Conservation (phyloP, 768 basidiomycete species). For the Auricularia heimuer region DNA sequence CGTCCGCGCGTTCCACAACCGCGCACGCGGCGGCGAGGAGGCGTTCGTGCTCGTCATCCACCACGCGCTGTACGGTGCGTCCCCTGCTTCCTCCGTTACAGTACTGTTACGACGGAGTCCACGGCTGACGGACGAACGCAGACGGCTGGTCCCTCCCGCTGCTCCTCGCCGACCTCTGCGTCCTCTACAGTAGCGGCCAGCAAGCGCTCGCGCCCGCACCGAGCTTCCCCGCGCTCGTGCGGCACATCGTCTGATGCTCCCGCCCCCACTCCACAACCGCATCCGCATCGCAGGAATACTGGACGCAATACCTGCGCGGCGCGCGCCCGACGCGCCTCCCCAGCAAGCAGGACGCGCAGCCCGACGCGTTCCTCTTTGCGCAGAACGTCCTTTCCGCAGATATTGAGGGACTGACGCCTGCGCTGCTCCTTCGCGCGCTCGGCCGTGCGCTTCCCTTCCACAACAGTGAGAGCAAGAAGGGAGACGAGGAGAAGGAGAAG, state of each 20-base stretch:
- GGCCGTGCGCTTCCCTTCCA: not conserved
- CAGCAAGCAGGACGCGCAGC: not conserved
- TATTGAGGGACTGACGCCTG: not conserved
- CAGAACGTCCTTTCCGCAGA: not conserved
- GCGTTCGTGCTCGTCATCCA: conserved; percentile 29
- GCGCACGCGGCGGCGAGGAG: conserved; percentile 1
- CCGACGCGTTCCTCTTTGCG: not conserved
- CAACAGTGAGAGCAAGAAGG: too few relatives aligned
- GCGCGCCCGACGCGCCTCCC: not conserved
- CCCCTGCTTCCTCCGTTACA: too few relatives aligned
- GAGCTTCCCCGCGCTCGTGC: not conserved
- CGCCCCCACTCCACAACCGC: not conserved
- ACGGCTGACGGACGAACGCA: not conserved
- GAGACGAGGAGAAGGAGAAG: too few relatives aligned
- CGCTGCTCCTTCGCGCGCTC: not conserved
- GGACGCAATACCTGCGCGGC: not conserved
- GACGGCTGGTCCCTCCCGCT: conserved; percentile 36
- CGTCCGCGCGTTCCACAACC: conserved; percentile 15
- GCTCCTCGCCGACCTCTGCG: conserved; percentile 30
- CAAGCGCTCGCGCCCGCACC: not conserved
- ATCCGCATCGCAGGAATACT: not conserved
- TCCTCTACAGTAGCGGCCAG: conserved; percentile 24
- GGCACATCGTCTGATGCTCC: not conserved
- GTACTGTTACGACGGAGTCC: too few relatives aligned
- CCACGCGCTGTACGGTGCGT: conserved; percentile 37